A percentile compares a stretch with the other conserved stretches of the same genome.
These are phyloP conservation scores for Geosmithia morbida DNA, from an alignment of 2,329 filamentous ascomycete genomes.

Conservation along the genomic window DNA sequence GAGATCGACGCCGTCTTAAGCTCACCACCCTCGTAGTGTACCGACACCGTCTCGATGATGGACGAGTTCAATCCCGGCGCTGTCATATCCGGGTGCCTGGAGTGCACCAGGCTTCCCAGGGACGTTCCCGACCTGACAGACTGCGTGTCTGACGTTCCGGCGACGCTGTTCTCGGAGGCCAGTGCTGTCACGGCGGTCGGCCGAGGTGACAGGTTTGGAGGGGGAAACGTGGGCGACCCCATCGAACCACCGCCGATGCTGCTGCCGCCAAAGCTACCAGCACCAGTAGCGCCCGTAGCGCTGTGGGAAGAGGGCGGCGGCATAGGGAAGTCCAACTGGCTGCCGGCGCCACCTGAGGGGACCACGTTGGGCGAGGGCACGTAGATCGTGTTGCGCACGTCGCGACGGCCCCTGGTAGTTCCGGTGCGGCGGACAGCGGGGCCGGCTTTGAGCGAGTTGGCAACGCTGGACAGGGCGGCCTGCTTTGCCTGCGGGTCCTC, in stretches of 20 bases:
- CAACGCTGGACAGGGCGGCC: slow-evolving; percentile 61
- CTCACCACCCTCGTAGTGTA: slow-evolving; percentile 61
- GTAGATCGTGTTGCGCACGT: slow-evolving; percentile 85
- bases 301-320: slow-evolving; percentile 1
- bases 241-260: too few species aligned
- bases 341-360: background rate
- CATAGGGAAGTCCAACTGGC: slow-evolving; percentile 6
- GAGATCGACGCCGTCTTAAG: slow-evolving; percentile 60
- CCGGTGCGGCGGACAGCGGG: slow-evolving; percentile 55
- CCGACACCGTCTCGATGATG: slow-evolving; percentile 82
- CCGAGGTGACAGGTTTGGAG: slow-evolving; percentile 11
- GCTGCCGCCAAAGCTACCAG: too few species aligned
- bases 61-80: slow-evolving; percentile 74
- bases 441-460: slow-evolving; percentile 53
- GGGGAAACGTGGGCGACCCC: slow-evolving; percentile 4
- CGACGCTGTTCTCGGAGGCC: slow-evolving; percentile 46
- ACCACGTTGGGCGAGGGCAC: slow-evolving; percentile 31
- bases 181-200: slow-evolving; percentile 37
- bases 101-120: slow-evolving; percentile 51
- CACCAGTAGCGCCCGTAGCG: too few species aligned
- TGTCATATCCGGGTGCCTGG: slow-evolving; percentile 69
- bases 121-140: slow-evolving; percentile 85
- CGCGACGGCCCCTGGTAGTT: slow-evolving; percentile 75
- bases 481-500: slow-evolving; percentile 61
- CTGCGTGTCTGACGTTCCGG: slow-evolving; percentile 63